These are phyloP conservation scores for Brassica incana DNA, from an alignment of 345 rosid species.

Conservation along the genomic window DNA sequence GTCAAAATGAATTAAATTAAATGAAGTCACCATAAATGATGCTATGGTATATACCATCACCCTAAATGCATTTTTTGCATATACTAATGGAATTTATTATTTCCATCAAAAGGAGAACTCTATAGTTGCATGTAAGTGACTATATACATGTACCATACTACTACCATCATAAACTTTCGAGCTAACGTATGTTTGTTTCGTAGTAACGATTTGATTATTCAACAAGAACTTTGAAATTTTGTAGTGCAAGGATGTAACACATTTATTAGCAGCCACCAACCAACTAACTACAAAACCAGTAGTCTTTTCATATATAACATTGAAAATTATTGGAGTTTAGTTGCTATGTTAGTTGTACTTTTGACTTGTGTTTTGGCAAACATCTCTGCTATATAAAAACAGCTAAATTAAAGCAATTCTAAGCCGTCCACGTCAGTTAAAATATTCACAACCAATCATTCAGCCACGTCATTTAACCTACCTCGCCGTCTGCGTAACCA, in stretches of 20 bases:
- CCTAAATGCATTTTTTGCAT: slow-evolving; percentile 15
- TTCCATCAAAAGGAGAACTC: slow-evolving; percentile 7
- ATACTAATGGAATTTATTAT: neutral
- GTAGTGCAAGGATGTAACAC: slow-evolving; percentile 1
- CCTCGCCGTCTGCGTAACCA: too few species aligned
- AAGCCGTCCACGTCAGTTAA: too few species aligned
- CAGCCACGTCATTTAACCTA: too few species aligned
- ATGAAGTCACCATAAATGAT: slow-evolving; percentile 26
- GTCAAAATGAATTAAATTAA: slow-evolving; percentile 14
- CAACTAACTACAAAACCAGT: slow-evolving; percentile 20
- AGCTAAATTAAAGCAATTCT: too few species aligned
- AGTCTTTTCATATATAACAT: neutral
- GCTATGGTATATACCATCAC: neutral
- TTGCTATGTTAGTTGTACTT: slow-evolving; percentile 2
- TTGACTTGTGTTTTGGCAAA: slow-evolving; percentile 13
- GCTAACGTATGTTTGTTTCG: slow-evolving; percentile 1
- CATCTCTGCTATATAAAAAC: too few species aligned
- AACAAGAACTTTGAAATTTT: slow-evolving; percentile 15
- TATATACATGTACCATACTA: neutral
- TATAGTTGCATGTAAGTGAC: neutral
- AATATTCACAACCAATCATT: too few species aligned
- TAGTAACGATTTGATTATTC: slow-evolving; percentile 18
- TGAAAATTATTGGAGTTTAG: slow-evolving; percentile 11
- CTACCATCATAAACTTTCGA: neutral
- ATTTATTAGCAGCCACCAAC: slow-evolving; percentile 26